phyloP scores from a whole-genome alignment of 2,329 filamentous ascomycete species.

The Zymoseptoria crescenta region DNA sequence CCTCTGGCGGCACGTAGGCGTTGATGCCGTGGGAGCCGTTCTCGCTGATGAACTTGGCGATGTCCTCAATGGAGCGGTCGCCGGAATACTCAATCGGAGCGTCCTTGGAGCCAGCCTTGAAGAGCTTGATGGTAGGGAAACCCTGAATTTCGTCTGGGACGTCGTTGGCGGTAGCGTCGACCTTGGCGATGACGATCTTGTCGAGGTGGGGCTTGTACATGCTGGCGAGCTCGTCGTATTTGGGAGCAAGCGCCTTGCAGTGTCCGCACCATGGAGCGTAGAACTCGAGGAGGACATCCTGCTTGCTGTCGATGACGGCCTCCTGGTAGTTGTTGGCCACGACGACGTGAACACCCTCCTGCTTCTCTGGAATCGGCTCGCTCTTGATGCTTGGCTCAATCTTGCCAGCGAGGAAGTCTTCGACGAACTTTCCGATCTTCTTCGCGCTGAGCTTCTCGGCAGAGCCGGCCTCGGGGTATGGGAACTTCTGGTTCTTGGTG shows the following conservation, averaged over 20 bases:
- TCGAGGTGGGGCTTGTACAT: slow-evolving; percentile 47
- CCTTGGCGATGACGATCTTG: slow-evolving; percentile 67
- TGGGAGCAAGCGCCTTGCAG: slow-evolving; percentile 61
- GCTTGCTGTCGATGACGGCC: slow-evolving; percentile 82
- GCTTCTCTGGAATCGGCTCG: slow-evolving; percentile 87
- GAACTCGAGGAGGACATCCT: slow-evolving; percentile 97
- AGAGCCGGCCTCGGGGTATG: slow-evolving; percentile 61
- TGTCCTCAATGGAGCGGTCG: slow-evolving; percentile 80
- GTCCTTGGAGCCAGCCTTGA: slow-evolving; percentile 80
- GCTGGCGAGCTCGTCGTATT: slow-evolving; percentile 57
- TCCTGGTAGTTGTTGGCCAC: slow-evolving; percentile 93
- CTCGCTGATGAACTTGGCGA: slow-evolving; percentile 87
- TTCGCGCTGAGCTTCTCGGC: slow-evolving; percentile 67
- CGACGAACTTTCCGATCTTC: slow-evolving; percentile 71
- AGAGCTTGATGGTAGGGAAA: slow-evolving; percentile 99
- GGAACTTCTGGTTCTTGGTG: slow-evolving; percentile 93
- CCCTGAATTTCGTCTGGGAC: slow-evolving; percentile 94
- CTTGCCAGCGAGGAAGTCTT: slow-evolving; percentile 79
- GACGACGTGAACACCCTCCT: slow-evolving; percentile 82
- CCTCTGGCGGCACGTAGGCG: slow-evolving; percentile 43
- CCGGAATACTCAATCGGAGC: slow-evolving; percentile 80
- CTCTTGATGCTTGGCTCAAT: slow-evolving; percentile 96
- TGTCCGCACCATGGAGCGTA: slow-evolving; percentile 82
- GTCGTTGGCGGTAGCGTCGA: slow-evolving; percentile 93
- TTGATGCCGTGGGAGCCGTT: slow-evolving; percentile 84